These are phyloP conservation scores for Colletotrichum cuscutae DNA, from an alignment of 2,329 filamentous ascomycete genomes.

Conservation along the genomic window DNA sequence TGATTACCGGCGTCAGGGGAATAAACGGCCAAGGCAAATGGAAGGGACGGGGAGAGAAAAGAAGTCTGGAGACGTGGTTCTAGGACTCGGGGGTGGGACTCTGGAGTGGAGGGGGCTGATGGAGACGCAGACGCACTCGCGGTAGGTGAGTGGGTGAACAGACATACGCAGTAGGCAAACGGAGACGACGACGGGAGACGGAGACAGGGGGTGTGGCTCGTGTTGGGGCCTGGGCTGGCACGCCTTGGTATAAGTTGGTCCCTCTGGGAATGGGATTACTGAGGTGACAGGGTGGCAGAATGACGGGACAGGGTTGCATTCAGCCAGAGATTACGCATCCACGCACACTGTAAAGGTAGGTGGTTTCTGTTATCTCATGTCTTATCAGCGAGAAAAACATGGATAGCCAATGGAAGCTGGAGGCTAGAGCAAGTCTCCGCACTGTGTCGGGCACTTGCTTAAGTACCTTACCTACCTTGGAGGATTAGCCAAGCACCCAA, in stretches of 20 bases:
- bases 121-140: neutral
- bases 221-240: neutral
- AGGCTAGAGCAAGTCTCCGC: neutral
- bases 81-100: neutral
- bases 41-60: neutral
- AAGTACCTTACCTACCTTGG: neutral
- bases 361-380: neutral
- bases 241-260: too few species aligned
- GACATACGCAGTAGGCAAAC: neutral
- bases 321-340: neutral
- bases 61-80: conserved; percentile 4
- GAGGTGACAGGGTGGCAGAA: neutral
- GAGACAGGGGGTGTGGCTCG: neutral
- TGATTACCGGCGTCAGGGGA: conserved; percentile 8
- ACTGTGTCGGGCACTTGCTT: neutral
- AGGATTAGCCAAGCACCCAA: too few species aligned
- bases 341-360: neutral
- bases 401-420: neutral
- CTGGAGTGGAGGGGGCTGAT: neutral
- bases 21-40: neutral
- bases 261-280: conserved; percentile 3
- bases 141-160: neutral
- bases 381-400: neutral
- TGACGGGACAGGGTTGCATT: neutral
- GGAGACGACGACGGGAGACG: neutral